Evolutionary conservation across 1,284 basidiomycete species (phyloP), one percentile per base, ranked within the genome.

Genomic region (Austropuccinia psidii): DNA sequence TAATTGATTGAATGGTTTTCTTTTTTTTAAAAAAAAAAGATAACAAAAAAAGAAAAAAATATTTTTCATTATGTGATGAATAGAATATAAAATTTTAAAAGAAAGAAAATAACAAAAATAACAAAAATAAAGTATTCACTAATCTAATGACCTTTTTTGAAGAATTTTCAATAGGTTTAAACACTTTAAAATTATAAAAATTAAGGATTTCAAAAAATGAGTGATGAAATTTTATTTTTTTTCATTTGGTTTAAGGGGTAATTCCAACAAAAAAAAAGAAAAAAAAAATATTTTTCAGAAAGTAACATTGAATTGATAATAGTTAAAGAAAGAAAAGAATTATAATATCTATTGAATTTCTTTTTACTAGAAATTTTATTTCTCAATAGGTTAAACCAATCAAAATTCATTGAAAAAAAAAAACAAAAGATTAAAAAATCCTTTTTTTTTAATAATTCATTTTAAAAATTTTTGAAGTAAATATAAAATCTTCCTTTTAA

Each of bases 231-330:
- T 15, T 58, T 19, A 13, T n/a, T n/a, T n/a, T 70, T 70, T 27
- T 70, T 70, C 39, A 70, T 70, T n/a, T 3, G 67, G 67, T 19
- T 55, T 55, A 69, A 55, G 67, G n/a, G 67, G 57, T 45, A 70
- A 21, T 1, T 43, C 67, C n/a, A n/a, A n/a, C n/a, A n/a, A n/a
- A n/a, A n/a, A n/a, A n/a, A n/a, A n/a, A n/a, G n/a, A 15, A 55
- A 54, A 70, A 70, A 27, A 70, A 70, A 1, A 70, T 29, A 21
- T 70, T 70, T 33, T 70, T 54, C 11, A 70, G 67, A 27, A 58
- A 31, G 39, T 70, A 70, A 47, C 67, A 27, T 58, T 70, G 67
- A 24, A 37, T 58, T 0, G 67, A 54, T 49, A 55, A 55, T 37
- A 70, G 31, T 17, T 54, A n/a, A n/a, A 70, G 19, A 39, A 54